phyloP scores from a whole-genome alignment of 805 yeast genomes.

The Candida dendrica region DNA sequence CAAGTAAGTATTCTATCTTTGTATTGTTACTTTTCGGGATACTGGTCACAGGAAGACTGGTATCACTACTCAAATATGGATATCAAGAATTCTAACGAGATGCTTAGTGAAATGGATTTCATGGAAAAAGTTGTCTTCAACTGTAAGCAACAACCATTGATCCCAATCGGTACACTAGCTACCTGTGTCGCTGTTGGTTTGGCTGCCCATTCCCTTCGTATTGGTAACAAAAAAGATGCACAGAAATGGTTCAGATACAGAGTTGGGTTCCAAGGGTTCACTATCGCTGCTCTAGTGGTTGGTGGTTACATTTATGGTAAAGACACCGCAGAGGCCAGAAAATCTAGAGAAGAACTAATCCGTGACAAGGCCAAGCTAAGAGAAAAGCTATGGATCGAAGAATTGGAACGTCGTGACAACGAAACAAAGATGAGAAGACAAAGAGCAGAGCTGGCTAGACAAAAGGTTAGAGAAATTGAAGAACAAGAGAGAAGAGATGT shows the following conservation, averaged over 20 bases:
- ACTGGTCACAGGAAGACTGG: too few species aligned
- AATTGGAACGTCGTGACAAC: constrained; percentile 78
- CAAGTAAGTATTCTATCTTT: not conserved
- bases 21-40: not conserved
- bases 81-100: not conserved
- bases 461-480: constrained; percentile 31
- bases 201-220: constrained; percentile 69
- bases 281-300: constrained; percentile 71
- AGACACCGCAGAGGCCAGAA: constrained; percentile 35
- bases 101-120: constrained; percentile 34
- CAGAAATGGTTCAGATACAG: constrained; percentile 88
- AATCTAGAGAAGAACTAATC: constrained; percentile 56
- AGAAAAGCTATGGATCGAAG: constrained; percentile 84
- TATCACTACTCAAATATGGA: too few species aligned
- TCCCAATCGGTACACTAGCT: constrained; percentile 73
- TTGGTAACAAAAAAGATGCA: constrained; percentile 68
- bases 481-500: constrained; percentile 13
- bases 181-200: constrained; percentile 76
- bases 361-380: constrained; percentile 77
- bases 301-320: constrained; percentile 69
- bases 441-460: constrained; percentile 58
- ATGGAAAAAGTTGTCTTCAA: constrained; percentile 51
- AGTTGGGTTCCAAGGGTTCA: constrained; percentile 79
- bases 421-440: constrained; percentile 60
- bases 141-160: constrained; percentile 81